Evolutionary conservation across 2,329 filamentous ascomycete species (phyloP), one percentile per base, ranked within the genome.

Genomic region (Volutella citrinella): DNA sequence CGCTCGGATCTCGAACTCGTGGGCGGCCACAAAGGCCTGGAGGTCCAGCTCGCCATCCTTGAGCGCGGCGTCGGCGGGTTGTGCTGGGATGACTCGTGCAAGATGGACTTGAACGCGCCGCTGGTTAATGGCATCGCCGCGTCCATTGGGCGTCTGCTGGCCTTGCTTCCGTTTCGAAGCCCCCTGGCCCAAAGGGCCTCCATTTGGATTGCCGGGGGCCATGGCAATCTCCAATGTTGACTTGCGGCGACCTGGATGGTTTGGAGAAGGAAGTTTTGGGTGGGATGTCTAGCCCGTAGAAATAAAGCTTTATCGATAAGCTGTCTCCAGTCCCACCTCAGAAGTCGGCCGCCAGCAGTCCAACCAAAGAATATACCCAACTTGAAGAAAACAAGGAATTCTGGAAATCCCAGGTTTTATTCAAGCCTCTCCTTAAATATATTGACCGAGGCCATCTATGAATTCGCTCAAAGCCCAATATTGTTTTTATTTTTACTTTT

Each of bases 1-100:
- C 2, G 90, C 84, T 37, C 78, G 78, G 50, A 98, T 94, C 66
- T 97, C 91, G 53, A 87, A 95, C 55, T 95, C 83, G 40, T 90
- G 84, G 10, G 88, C 82, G 48, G 80, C 80, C 48, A 97, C 74
- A 53, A 97, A 98, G 18, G 83, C 78, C 48, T 85, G 80, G 32
- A 96, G 75, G 56, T 96, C 84, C 40, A 98, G 74, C 56, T 94
- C 83, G 56, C 91, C 93, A 62, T 84, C 80, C 31, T 71, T 70
- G 16, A 77, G 61, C 7, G 71, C 73, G 9, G 66, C 67, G 24
- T 74, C 66, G 12, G 72, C 65, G 12, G 64, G 60, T 48, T 77
- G 74, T 13, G 66, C 61, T 23, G 69, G 68, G 45, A 78, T 74
- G 46, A 57, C 61, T 42, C 74, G 67, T 15, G 69, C 65, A 29